Percentiles rank a stretch among this genome's conserved stretches.
Conservation (phyloP, 768 basidiomycete genomes). For the Inosperma sp. region DNA sequence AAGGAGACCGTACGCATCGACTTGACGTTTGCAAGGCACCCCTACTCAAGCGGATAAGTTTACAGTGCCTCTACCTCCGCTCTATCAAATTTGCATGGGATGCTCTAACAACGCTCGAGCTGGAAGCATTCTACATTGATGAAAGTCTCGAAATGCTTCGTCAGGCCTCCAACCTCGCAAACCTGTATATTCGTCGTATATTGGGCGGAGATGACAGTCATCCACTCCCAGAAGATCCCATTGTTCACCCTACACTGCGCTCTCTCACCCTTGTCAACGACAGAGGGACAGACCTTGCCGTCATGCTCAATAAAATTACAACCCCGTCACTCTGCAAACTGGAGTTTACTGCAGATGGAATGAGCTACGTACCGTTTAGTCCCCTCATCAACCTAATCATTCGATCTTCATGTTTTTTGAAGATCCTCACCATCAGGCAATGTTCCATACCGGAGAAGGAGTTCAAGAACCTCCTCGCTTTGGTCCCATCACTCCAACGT, state of each 20-base stretch:
- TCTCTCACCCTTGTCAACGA: slow-evolving; percentile 17
- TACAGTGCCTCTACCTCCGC: slow-evolving; percentile 19
- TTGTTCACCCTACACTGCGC: slow-evolving; percentile 13
- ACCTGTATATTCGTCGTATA: slow-evolving; percentile 12
- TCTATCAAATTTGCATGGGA: slow-evolving; percentile 17
- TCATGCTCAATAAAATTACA: slow-evolving; percentile 14
- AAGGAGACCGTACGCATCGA: slow-evolving; percentile 16
- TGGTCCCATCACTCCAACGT: slow-evolving; percentile 1
- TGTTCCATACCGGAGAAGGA: slow-evolving; percentile 12
- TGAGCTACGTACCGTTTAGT: slow-evolving; percentile 1
- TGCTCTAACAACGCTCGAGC: slow-evolving; percentile 15
- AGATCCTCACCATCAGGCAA: slow-evolving; percentile 10
- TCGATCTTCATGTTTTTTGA: slow-evolving; percentile 13
- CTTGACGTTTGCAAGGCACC: slow-evolving; percentile 13
- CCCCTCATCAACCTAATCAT: slow-evolving; percentile 12
- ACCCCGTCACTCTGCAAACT: slow-evolving; percentile 14
- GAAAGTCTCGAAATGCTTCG: slow-evolving; percentile 20
- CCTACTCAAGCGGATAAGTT: slow-evolving; percentile 12
- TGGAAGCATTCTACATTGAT: slow-evolving; percentile 22
- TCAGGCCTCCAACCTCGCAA: slow-evolving; percentile 13
- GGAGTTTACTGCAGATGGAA: slow-evolving; percentile 11
- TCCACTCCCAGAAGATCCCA: slow-evolving; percentile 11
- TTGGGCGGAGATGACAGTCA: slow-evolving; percentile 21
- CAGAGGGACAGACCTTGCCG: slow-evolving; percentile 15
- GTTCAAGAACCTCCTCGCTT: slow-evolving; percentile 6